These are phyloP conservation scores for Fallopia convolvulus DNA, from an alignment of 148 eudicot species.

Conservation along the genomic window DNA sequence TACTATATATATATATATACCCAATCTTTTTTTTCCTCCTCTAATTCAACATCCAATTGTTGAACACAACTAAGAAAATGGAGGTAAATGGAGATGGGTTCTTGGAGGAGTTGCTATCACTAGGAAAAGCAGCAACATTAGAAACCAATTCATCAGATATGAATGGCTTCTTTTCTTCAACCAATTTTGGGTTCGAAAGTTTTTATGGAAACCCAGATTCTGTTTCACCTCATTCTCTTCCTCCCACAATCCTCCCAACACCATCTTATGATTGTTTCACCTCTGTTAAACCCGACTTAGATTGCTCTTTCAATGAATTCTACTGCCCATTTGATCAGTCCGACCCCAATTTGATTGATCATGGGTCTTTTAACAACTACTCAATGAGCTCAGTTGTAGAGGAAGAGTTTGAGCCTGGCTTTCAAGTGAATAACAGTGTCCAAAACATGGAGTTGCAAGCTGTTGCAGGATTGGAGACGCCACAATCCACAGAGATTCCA, in stretches of 20 bases:
- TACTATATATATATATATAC: background rate
- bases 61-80: conserved; percentile 18
- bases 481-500: background rate
- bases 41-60: background rate
- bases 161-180: conserved; percentile 24
- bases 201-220: conserved; percentile 21
- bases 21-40: background rate
- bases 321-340: conserved; percentile 8
- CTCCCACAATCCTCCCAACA: conserved; percentile 6
- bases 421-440: background rate
- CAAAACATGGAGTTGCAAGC: background rate
- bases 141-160: conserved; percentile 15
- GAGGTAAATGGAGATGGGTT: conserved; percentile 53
- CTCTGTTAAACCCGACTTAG: conserved; percentile 14
- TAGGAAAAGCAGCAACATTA: conserved; percentile 40
- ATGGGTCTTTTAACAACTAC: background rate
- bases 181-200: conserved; percentile 19
- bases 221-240: background rate
- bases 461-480: conserved; percentile 22
- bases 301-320: conserved; percentile 8
- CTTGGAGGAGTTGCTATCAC: conserved; percentile 51
- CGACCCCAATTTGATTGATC: conserved; percentile 9
- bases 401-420: background rate
- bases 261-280: conserved; percentile 20
- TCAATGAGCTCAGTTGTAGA: background rate